phyloP scores from a whole-genome alignment of 2,329 filamentous ascomycete genomes.

The Ophiocordyceps australis region DNA sequence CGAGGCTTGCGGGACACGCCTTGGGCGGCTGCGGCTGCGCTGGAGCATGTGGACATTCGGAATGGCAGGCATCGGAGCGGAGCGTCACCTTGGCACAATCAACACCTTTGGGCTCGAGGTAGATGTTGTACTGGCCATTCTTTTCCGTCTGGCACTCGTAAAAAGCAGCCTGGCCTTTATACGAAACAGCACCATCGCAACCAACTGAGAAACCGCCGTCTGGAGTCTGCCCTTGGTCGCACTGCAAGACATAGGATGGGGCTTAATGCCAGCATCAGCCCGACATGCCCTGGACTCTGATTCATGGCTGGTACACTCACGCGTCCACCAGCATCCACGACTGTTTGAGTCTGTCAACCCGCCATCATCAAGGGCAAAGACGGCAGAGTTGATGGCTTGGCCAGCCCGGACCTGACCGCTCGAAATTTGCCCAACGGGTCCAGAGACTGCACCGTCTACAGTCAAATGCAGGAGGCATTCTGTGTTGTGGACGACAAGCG shows the following conservation, averaged over 20 bases:
- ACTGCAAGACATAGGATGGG: conserved; percentile 41
- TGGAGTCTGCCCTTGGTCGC: conserved; percentile 32
- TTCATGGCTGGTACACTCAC: conserved; percentile 17
- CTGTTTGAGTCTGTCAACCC: conserved; percentile 36
- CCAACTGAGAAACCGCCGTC: conserved; percentile 36
- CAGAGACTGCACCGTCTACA: conserved; percentile 26
- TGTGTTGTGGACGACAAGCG: conserved; percentile 3
- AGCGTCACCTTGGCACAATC: conserved; percentile 32
- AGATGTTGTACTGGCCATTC: conserved; percentile 35
- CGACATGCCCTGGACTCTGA: no score
- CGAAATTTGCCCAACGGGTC: conserved; percentile 37
- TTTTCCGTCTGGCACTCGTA: conserved; percentile 39
- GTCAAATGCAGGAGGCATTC: conserved; percentile 26
- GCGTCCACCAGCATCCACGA: conserved; percentile 45
- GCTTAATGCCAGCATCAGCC: no score
- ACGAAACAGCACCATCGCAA: conserved; percentile 30
- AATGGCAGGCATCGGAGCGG: conserved; percentile 17
- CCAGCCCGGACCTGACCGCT: conserved; percentile 40
- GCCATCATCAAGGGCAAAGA: conserved; percentile 34
- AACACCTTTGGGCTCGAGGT: conserved; percentile 18
- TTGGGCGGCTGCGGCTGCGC: conserved; percentile 4
- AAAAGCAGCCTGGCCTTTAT: conserved; percentile 32
- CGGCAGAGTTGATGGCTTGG: conserved; percentile 21
- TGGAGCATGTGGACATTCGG: conserved; percentile 4
- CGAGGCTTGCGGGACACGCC: conserved; percentile 23